Evolutionary conservation across 176 grass and related monocot species (phyloP).

Genomic region (Ampelocalamus luodianensis): DNA sequence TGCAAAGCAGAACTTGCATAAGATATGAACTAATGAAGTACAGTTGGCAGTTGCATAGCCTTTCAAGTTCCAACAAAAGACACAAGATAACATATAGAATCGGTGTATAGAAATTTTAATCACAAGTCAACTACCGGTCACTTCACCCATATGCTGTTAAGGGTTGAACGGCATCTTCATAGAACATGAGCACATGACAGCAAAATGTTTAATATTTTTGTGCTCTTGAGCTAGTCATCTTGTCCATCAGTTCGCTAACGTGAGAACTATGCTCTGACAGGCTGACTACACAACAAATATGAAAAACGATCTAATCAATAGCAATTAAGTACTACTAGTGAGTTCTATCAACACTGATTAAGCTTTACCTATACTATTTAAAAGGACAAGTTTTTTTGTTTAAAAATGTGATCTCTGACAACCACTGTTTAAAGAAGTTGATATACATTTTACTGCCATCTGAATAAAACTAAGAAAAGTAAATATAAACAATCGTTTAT

Average conservation of each 20-base stretch:
- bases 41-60: neutral
- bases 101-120: neutral
- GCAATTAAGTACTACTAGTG: neutral
- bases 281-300: neutral
- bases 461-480: neutral
- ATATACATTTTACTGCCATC: slow-evolving; percentile 20
- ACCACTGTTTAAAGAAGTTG: neutral
- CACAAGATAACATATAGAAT: neutral
- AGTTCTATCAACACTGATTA: slow-evolving; percentile 7
- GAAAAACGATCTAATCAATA: neutral
- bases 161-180: neutral
- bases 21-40: neutral
- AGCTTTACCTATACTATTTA: slow-evolving; percentile 2
- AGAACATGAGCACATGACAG: neutral
- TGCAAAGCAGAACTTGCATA: slow-evolving; percentile 2
- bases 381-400: neutral
- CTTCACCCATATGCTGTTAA: neutral
- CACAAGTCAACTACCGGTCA: neutral
- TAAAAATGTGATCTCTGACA: neutral
- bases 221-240: neutral
- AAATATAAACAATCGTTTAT: neutral
- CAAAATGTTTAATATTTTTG: neutral
- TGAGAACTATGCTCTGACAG: too few relatives aligned
- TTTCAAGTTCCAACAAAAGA: neutral
- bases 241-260: neutral